phyloP scores from a whole-genome alignment of 192 early-diverging fungal species.

The Diversispora epigaea region DNA sequence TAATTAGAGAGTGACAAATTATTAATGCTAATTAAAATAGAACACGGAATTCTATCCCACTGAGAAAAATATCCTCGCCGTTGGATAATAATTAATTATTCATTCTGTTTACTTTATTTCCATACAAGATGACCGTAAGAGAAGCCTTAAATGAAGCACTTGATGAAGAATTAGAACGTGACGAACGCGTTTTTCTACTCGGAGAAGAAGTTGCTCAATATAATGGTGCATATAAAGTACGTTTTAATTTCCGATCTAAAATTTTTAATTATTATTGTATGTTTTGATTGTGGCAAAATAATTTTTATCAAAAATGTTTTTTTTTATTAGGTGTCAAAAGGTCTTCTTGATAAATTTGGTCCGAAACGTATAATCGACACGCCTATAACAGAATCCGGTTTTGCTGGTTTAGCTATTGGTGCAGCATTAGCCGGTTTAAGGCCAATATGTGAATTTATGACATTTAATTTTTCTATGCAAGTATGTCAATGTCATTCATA shows the following conservation, averaged over 20 bases:
- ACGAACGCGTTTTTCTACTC: conserved; percentile 88
- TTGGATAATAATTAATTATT: too few relatives aligned
- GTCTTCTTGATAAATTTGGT: conserved; percentile 95
- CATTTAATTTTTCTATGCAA: conserved; percentile 99
- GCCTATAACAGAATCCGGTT: conserved; percentile 98
- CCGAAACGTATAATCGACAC: conserved; percentile 97
- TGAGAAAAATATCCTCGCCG: too few relatives aligned
- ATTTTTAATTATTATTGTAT: not conserved
- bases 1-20: too few relatives aligned
- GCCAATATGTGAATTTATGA: conserved; percentile 99
- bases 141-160: conserved; percentile 96
- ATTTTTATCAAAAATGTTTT: not conserved
- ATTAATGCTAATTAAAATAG: too few relatives aligned
- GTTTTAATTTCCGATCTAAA: not conserved
- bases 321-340: conserved; percentile 83
- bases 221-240: conserved; percentile 99
- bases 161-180: conserved; percentile 93
- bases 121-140: conserved; percentile 84
- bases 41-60: too few relatives aligned
- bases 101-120: too few relatives aligned
- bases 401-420: conserved; percentile 94
- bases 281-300: not conserved
- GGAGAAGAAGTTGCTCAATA: conserved; percentile 99
- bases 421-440: conserved; percentile 90
- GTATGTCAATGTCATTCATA: conserved; percentile 44